Evolutionary conservation across 805 yeast species (phyloP).

Genomic region (Candida pseudoglaebosa): DNA sequence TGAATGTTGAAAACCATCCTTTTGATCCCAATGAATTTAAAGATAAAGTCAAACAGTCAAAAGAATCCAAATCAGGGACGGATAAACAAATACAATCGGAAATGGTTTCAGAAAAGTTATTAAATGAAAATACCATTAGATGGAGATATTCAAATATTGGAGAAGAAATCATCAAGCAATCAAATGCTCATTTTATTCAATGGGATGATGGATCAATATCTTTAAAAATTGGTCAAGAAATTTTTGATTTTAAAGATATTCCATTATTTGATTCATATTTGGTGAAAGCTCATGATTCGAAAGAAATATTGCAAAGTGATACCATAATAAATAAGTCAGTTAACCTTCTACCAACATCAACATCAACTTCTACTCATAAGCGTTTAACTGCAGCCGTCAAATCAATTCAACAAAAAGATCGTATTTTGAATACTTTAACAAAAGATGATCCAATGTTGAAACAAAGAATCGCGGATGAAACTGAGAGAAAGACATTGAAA

Average conservation of each 20-base stretch:
- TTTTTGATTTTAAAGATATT: constrained; percentile 70
- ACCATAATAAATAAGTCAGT: constrained; percentile 60
- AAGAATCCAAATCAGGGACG: constrained; percentile 22
- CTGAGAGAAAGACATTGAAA: constrained; percentile 52
- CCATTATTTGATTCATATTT: constrained; percentile 69
- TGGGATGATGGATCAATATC: constrained; percentile 95
- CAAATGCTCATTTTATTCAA: constrained; percentile 83
- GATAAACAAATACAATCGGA: constrained; percentile 45
- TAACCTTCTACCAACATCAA: constrained; percentile 85
- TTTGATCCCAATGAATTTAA: constrained; percentile 73
- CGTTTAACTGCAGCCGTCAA: constrained; percentile 70
- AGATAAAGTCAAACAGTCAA: constrained; percentile 41
- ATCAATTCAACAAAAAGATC: constrained; percentile 43
- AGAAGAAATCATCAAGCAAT: constrained; percentile 76
- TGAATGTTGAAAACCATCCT: constrained; percentile 79
- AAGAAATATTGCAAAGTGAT: constrained; percentile 67
- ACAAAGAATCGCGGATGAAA: constrained; percentile 63
- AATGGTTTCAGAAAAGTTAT: constrained; percentile 54
- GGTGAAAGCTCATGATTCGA: constrained; percentile 65
- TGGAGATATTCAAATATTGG: constrained; percentile 87
- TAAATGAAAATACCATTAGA: constrained; percentile 81
- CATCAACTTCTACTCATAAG: constrained; percentile 78
- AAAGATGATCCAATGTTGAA: constrained; percentile 67
- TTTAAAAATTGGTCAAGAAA: constrained; percentile 80
- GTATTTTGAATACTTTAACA: constrained; percentile 50